A percentile compares a stretch with the other conserved stretches of the same genome.
Conservation (phyloP, 257 asterid genomes). For the Solanum peruvianum region DNA sequence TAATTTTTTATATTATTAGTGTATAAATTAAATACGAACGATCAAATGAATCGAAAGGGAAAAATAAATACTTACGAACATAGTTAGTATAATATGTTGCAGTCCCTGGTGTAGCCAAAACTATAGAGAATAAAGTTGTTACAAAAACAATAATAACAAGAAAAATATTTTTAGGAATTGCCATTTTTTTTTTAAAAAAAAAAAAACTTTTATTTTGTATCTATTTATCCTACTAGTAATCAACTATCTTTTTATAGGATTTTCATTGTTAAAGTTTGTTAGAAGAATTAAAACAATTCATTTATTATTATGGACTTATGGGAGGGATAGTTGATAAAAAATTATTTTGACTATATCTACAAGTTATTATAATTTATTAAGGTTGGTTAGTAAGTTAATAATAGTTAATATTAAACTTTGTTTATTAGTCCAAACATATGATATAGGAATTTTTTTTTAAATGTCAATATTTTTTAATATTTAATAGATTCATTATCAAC, state of each 20-base stretch:
- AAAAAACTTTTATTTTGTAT: not conserved
- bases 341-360: not conserved
- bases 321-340: not conserved
- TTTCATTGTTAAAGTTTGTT: not conserved
- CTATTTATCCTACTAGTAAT: not conserved
- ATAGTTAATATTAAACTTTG: not conserved
- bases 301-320: not conserved
- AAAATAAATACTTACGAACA: conserved; percentile 13
- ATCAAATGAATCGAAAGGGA: not conserved
- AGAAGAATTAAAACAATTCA: too few species aligned
- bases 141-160: not conserved
- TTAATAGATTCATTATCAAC: too few species aligned
- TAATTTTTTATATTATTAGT: not conserved
- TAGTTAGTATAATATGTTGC: conserved; percentile 29
- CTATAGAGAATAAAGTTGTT: conserved; percentile 10
- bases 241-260: not conserved
- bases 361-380: too few species aligned
- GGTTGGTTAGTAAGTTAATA: not conserved
- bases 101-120: conserved; percentile 23
- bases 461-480: too few species aligned
- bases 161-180: not conserved
- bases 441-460: rapidly evolving
- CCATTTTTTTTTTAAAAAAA: not conserved
- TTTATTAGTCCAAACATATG: not conserved
- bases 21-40: not conserved